phyloP scores from a whole-genome alignment of 1,284 basidiomycete species.

The Austroboletus olivaceoglutinosus region DNA sequence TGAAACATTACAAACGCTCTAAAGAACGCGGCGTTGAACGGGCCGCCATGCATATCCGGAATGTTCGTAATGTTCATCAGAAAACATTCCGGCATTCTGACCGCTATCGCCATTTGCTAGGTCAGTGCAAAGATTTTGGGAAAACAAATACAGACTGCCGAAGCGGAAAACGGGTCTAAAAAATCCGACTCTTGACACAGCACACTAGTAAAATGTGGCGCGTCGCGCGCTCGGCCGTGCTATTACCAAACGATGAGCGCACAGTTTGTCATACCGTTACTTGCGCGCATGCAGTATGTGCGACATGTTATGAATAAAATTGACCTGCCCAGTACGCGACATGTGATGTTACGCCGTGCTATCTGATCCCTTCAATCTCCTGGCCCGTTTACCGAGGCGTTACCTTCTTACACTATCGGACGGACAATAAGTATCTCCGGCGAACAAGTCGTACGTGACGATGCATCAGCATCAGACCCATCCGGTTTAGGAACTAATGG shows the following conservation, averaged over 20 bases:
- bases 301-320: conserved; percentile 14
- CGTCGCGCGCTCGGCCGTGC: conserved; percentile 3
- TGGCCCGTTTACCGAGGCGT: conserved; percentile 24
- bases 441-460: conserved; percentile 21
- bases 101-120: conserved; percentile 36
- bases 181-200: conserved; percentile 29
- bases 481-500: conserved; percentile 25
- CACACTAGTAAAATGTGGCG: conserved; percentile 1
- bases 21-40: conserved; percentile 80
- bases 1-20: conserved; percentile 78
- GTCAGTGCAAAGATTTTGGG: conserved; percentile 80
- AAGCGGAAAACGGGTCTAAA: conserved; percentile 34
- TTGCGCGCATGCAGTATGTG: conserved; percentile 7
- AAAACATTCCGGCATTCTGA: conserved; percentile 14
- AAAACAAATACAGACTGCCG: conserved; percentile 51
- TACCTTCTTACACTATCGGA: conserved; percentile 18
- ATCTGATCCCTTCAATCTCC: conserved; percentile 35
- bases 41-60: conserved; percentile 82
- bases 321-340: conserved; percentile 8
- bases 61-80: conserved; percentile 48
- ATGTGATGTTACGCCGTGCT: conserved; percentile 10
- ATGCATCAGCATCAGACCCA: conserved; percentile 15
- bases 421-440: conserved; percentile 23
- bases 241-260: conserved; percentile 11
- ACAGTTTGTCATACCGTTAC: conserved; percentile 17